Base-by-base conservation (phyloP, 2,329 filamentous ascomycete species). In the Botrytis elliptica region DNA sequence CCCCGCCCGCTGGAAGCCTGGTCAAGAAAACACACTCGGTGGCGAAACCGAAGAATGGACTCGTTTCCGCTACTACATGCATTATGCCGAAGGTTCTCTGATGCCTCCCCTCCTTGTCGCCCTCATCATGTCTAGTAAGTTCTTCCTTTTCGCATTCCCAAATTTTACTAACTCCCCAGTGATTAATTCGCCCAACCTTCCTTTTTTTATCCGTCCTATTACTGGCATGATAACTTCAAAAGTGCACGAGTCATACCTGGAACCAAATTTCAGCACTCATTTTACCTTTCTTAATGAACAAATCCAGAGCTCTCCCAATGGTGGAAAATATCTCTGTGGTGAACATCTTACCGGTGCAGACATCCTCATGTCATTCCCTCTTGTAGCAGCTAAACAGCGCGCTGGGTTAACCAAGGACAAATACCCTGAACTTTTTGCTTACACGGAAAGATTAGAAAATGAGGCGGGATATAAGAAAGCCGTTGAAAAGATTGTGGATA, bases 11-110 rank as follows among this genome's bases (percentile, higher is more conserved):
- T 91, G 87, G 85, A 86, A 84, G 79, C 85, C 86, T 1, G 89
- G 88, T n/a, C 84, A 85, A 79, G 88, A 90, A 80, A 85, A 85
- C 70, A 84, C 86, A 78, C 76, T 89, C 18, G 87, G 87, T 25
- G 88, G 89, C 38, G 88, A 91, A 84, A 90, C 88, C 44, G 87
- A 90, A 79, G 85, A 84, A 74, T 90, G 86, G 85, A 81, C 89
- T 81, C 85, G 88, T 68, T 89, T 86, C 81, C 85, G 87, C 79
- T 93, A 93, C 81, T 89, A 89, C 77, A 88, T 97, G 86, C 92
- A 97, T 81, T 98, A 95, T 82, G 87, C 89, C 8, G 95, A 98
- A 83, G 95, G 95, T 18, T 93, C 89, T 75, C 83, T 98, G 75
- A 96, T 97, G 91, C 88, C 89, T 0, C 84, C 90, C 66, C 81